Conservation (phyloP, 805 yeast genomes). For the Komagataella ulmi region DNA sequence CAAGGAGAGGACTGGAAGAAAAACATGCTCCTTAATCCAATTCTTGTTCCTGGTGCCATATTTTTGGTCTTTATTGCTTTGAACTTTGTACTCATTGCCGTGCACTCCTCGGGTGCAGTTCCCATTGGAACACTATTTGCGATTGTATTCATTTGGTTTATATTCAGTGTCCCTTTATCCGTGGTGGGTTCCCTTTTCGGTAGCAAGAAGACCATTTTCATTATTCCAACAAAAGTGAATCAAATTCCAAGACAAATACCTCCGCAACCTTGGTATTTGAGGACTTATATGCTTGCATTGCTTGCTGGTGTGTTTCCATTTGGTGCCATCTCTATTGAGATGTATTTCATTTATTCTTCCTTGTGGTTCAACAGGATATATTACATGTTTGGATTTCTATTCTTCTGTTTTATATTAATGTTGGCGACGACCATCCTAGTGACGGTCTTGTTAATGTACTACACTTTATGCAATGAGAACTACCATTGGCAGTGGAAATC, state of each 20-base stretch:
- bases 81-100: conserved; percentile 72
- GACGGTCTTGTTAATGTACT: conserved; percentile 69
- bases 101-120: conserved; percentile 83
- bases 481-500: conserved; percentile 98
- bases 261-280: conserved; percentile 72
- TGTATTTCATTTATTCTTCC: conserved; percentile 83
- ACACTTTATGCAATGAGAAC: conserved; percentile 79
- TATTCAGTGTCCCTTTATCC: conserved; percentile 75
- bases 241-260: conserved; percentile 97
- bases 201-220: conserved; percentile 32
- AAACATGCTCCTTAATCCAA: conserved; percentile 73
- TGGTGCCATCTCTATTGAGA: conserved; percentile 88
- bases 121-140: conserved; percentile 86
- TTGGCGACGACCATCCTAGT: conserved; percentile 69
- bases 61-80: conserved; percentile 52
- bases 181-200: conserved; percentile 74
- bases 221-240: conserved; percentile 72
- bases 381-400: conserved; percentile 96
- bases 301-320: conserved; percentile 89
- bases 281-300: conserved; percentile 50
- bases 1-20: conserved; percentile 88
- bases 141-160: conserved; percentile 72
- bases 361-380: conserved; percentile 88
- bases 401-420: conserved; percentile 79
- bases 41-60: conserved; percentile 70